These are phyloP conservation scores for Aspergillus amoenus DNA, from an alignment of 2,329 filamentous ascomycete species.

Conservation along the genomic window DNA sequence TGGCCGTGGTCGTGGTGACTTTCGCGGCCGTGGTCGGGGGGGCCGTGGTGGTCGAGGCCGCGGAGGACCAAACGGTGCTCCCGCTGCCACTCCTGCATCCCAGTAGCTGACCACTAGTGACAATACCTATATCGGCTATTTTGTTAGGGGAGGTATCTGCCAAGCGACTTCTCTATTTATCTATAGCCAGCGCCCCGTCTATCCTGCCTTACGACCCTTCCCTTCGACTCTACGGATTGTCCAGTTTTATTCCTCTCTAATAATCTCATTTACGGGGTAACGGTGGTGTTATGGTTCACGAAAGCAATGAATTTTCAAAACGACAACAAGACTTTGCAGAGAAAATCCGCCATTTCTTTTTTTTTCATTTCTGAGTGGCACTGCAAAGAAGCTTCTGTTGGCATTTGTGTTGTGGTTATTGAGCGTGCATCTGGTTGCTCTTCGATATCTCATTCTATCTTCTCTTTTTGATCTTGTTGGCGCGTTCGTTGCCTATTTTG, in stretches of 20 bases:
- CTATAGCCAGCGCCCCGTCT: conserved; percentile 6
- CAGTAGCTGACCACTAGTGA: not conserved
- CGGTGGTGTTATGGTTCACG: conserved; percentile 38
- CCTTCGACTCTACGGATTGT: not conserved
- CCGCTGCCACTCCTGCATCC: conserved; percentile 20
- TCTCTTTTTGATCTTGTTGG: conserved; percentile 7
- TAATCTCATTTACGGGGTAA: conserved; percentile 21
- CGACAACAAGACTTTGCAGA: conserved; percentile 17
- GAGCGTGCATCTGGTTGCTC: conserved; percentile 36
- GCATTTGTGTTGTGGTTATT: conserved; percentile 35
- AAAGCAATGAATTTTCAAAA: conserved; percentile 34
- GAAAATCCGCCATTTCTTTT: conserved; percentile 8
- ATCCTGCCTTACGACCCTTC: conserved; percentile 7
- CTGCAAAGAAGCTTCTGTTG: conserved; percentile 27
- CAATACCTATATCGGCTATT: not conserved
- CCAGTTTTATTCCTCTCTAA: conserved; percentile 17
- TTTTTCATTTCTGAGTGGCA: conserved; percentile 12
- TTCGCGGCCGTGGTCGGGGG: conserved; percentile 13
- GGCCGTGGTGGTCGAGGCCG: conserved; percentile 16
- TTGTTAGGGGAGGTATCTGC: not conserved
- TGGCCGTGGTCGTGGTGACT: conserved; percentile 32
- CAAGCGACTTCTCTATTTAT: conserved; percentile 1
- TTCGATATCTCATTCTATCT: conserved; percentile 18
- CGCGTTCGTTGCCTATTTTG: conserved; percentile 5
- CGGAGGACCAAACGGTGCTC: conserved; percentile 28